These are phyloP conservation scores for Salvia miltiorrhiza DNA, from an alignment of 257 asterid genomes.

Conservation along the genomic window DNA sequence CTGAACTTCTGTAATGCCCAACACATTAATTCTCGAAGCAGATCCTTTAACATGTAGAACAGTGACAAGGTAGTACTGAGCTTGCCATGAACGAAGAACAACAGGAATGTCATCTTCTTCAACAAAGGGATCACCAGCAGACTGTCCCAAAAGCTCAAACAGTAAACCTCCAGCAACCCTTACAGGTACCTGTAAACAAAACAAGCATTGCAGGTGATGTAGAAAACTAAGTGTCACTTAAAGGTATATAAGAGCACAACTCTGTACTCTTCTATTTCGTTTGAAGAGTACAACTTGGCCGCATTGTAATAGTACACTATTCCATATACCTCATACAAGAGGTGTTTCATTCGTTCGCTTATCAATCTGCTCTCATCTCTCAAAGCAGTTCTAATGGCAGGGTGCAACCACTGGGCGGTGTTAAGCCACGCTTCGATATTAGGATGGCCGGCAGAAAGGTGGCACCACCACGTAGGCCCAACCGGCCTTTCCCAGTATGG, in stretches of 20 bases:
- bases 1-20: slow-evolving; percentile 96
- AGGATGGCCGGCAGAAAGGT: slow-evolving; percentile 82
- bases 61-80: slow-evolving; percentile 75
- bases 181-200: slow-evolving; percentile 75
- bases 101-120: slow-evolving; percentile 92
- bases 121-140: slow-evolving; percentile 84
- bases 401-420: slow-evolving; percentile 86
- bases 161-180: slow-evolving; percentile 94
- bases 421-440: slow-evolving; percentile 71
- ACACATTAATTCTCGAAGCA: slow-evolving; percentile 67
- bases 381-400: slow-evolving; percentile 85
- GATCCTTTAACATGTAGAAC: slow-evolving; percentile 78
- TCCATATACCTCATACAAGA: slow-evolving; percentile 74
- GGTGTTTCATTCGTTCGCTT: slow-evolving; percentile 93
- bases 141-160: slow-evolving; percentile 95
- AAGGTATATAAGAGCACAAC: too few relatives aligned
- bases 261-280: too few relatives aligned
- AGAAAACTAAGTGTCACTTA: neutral
- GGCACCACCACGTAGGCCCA: slow-evolving; percentile 99
- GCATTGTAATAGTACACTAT: neutral
- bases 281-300: neutral
- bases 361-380: slow-evolving; percentile 87
- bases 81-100: slow-evolving; percentile 94
- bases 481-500: slow-evolving; percentile 93
- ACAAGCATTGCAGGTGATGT: neutral